Evolutionary conservation across 2,329 filamentous ascomycete genomes (phyloP).

Genomic region (Cladophialophora carrionii): DNA sequence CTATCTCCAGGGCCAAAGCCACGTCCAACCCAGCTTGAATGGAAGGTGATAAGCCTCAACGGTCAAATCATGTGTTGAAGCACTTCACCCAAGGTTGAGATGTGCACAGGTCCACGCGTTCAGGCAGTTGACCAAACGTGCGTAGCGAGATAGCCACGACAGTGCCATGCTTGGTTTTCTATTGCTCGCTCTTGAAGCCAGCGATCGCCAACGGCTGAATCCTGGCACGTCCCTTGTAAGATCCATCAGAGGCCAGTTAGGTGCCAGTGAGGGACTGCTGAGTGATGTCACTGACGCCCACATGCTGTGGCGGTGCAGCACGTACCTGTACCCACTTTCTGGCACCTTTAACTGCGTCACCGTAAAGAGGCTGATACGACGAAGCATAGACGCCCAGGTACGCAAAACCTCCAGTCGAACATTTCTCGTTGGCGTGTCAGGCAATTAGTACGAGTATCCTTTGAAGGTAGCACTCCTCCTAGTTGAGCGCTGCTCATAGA

Average conservation of each 20-base stretch:
- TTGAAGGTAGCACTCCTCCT: background rate
- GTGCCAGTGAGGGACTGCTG: background rate
- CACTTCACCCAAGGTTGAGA: background rate
- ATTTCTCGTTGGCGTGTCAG: background rate
- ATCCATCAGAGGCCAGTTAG: background rate
- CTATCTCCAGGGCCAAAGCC: background rate
- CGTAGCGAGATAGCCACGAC: background rate
- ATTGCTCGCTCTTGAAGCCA: background rate
- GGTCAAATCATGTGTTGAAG: slow-evolving; percentile 1
- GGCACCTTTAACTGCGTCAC: background rate
- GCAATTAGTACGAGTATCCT: background rate
- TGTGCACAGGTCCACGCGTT: slow-evolving; percentile 5
- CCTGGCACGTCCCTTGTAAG: slow-evolving; percentile 7
- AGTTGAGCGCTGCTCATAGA: too few relatives aligned
- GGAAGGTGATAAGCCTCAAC: background rate
- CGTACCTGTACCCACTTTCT: background rate
- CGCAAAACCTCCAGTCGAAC: background rate
- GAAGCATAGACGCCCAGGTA: background rate
- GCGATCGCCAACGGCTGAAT: background rate
- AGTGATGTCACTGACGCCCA: background rate
- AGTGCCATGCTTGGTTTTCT: background rate
- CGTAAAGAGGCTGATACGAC: background rate
- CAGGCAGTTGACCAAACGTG: background rate
- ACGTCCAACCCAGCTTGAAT: background rate
- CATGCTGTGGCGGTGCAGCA: slow-evolving; percentile 2